Base-by-base conservation (phyloP, 805 yeast species). In the Saturnispora serradocipensis region DNA sequence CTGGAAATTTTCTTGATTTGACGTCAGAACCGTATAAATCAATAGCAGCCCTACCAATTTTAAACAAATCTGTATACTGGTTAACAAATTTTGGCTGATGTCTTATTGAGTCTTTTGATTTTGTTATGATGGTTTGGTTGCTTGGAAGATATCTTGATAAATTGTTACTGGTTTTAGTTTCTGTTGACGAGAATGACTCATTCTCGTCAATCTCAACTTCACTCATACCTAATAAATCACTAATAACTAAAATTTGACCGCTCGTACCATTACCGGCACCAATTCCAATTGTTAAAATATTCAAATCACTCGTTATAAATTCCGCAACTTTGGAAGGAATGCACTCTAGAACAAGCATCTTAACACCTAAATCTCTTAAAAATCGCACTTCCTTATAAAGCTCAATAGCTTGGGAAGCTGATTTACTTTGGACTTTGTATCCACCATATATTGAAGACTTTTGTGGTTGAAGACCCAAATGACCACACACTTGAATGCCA, bases 401-500 rank as follows among this genome's bases (percentile, higher is more conserved):
- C 15, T 73, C 67, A 4, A 72, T 46, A 0, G 95, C 95, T 34
- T 74, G 73, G 0, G 71, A 68, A 0, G 80, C 71, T 46, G 70
- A 70, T 54, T 71, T 77, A 0, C 96, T 97, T 65, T 91, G 99
- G 1, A 87, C 84, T 66, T 82, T 85, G 68, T 84, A 91, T 0
- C 99, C 99, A 20, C 97, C 90, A 13, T 86, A 63, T 0, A 87
- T 64, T 56, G 87, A 80, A 55, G 81, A 81, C 43, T 87, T 76
- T 65, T 93, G 98, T 2, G 99, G 99, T 4, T 96, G 88, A 32
- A 91, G 71, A 0, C 99, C 99, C 30, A 88, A 79, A 66, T 91
- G 99, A 1, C 95, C 97, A 69, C 88, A 75, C 2, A 89, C 89
- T 0, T 97, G 95, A 9, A 91, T 82, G 1, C 98, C 98, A 16